Evolutionary conservation across 1,284 basidiomycete species (phyloP), one percentile per base, ranked within the genome.

Genomic region (Microbotryum intermedium): DNA sequence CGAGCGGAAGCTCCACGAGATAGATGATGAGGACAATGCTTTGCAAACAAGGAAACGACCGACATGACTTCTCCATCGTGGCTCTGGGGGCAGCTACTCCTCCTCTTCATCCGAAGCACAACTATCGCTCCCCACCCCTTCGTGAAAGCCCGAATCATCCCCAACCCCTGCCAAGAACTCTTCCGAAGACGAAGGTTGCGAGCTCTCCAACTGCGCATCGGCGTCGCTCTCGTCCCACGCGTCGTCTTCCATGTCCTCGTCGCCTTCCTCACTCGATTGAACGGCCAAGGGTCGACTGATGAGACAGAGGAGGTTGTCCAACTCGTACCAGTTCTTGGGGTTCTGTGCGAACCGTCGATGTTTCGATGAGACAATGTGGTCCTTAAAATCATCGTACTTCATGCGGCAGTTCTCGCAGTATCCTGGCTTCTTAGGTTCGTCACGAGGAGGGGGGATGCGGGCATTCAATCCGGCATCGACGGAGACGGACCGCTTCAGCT

Each of bases 371-470:
- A 77, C 76, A 57, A 90, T 80, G 73, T 99, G 95, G 90, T 80
- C 75, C 64, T 84, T 83, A 70, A 98, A 94, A 75, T 97, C 87
- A 0, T 87, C 85, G 72, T 93, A 99, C 74, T 91, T 90, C 58
- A 82, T 72, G 25, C 94, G 82, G 75, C 95, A 99, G 74, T 93
- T 95, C 74, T 99, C 95, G 76, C 95, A 99, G 76, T 97, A 98
- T 11, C 95, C 95, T 8, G 93, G 90, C 74, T 90, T 97, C 71
- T 82, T 86, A 55, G 82, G 86, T 76, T 90, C 89, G 59, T 70
- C 62, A 69, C 59, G 54, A 8, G 53, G 53, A 9, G 57, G 61
- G 18, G 43, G 39, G 20, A 48, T 29, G 34, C 45, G 58, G 28
- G 54, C 65, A 63, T 50, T 73, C 73, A 49, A 73, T 58, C 48